Evolutionary conservation across 306 rosid species (phyloP).

Genomic region (Corylus americana): DNA sequence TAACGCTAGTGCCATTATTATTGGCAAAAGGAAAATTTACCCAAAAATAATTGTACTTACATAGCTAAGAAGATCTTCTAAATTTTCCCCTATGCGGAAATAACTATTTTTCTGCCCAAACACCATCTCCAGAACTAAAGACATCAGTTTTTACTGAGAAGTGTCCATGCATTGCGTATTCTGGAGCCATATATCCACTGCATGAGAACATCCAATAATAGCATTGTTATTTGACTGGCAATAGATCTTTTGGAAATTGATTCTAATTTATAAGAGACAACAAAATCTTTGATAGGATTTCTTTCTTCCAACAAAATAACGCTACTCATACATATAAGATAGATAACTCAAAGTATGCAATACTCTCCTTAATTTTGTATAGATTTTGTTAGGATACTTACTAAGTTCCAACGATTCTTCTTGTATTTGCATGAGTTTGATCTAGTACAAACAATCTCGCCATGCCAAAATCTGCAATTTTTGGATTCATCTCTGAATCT

Average conservation of each 20-base stretch:
- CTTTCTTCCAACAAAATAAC: too few relatives aligned
- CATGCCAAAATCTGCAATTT: conserved; percentile 53
- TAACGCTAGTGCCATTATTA: too few relatives aligned
- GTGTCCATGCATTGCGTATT: conserved; percentile 18
- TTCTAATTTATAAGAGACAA: too few relatives aligned
- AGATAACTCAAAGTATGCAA: too few relatives aligned
- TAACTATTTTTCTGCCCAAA: conserved; percentile 4
- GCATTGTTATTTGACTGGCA: too few relatives aligned
- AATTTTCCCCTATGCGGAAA: conserved; percentile 19
- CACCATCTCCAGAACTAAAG: conserved; percentile 8
- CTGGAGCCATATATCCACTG: conserved; percentile 26
- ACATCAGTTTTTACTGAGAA: conserved; percentile 5
- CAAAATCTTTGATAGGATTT: too few relatives aligned
- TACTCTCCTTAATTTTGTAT: too few relatives aligned
- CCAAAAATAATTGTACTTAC: conserved; percentile 17
- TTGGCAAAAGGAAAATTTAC: not conserved
- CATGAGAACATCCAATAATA: not conserved
- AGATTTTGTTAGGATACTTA: conserved; percentile 18
- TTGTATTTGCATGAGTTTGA: conserved; percentile 40
- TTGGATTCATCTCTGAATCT: conserved; percentile 42
- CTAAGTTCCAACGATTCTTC: conserved; percentile 42
- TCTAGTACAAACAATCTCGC: conserved; percentile 37
- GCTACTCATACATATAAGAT: too few relatives aligned
- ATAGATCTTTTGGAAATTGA: too few relatives aligned
- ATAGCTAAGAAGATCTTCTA: conserved; percentile 29